These are phyloP conservation scores for Turnera subulata DNA, from an alignment of 345 rosid genomes.

Conservation along the genomic window DNA sequence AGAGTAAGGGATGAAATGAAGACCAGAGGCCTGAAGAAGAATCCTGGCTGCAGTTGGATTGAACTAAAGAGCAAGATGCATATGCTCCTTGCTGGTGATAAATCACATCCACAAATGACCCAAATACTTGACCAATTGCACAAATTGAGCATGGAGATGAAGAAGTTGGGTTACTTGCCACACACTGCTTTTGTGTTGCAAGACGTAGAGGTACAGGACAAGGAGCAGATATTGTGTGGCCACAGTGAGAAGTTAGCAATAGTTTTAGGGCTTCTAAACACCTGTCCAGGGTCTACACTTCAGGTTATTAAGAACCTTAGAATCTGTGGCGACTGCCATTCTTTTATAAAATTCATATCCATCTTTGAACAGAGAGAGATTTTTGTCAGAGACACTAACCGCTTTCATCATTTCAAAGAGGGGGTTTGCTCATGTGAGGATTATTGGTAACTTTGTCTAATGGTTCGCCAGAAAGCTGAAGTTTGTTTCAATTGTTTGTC, in stretches of 20 bases:
- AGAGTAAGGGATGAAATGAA: conserved; percentile 52
- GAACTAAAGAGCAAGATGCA: conserved; percentile 56
- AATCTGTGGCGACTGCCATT: conserved; percentile 75
- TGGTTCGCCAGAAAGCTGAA: no score
- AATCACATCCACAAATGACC: conserved; percentile 49
- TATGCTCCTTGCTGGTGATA: conserved; percentile 58
- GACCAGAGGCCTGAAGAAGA: conserved; percentile 46
- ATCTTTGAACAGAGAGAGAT: conserved; percentile 48
- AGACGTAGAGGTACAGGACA: conserved; percentile 58
- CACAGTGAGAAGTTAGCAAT: conserved; percentile 76
- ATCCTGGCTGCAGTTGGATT: conserved; percentile 82
- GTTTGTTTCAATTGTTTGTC: no score
- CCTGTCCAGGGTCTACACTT: conserved; percentile 46
- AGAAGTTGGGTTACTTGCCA: conserved; percentile 45
- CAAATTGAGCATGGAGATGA: conserved; percentile 47
- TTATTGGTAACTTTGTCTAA: conserved; percentile 59
- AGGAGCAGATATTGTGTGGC: conserved; percentile 64
- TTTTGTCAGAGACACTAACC: conserved; percentile 60
- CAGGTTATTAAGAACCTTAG: conserved; percentile 63
- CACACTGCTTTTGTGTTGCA: conserved; percentile 50
- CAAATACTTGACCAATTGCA: conserved; percentile 42
- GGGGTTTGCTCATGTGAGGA: conserved; percentile 77
- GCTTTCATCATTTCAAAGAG: conserved; percentile 64
- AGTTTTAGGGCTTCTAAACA: conserved; percentile 53
- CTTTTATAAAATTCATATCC: conserved; percentile 68